Conservation (phyloP, 2,329 filamentous ascomycete species). For the Xylaria sp. region DNA sequence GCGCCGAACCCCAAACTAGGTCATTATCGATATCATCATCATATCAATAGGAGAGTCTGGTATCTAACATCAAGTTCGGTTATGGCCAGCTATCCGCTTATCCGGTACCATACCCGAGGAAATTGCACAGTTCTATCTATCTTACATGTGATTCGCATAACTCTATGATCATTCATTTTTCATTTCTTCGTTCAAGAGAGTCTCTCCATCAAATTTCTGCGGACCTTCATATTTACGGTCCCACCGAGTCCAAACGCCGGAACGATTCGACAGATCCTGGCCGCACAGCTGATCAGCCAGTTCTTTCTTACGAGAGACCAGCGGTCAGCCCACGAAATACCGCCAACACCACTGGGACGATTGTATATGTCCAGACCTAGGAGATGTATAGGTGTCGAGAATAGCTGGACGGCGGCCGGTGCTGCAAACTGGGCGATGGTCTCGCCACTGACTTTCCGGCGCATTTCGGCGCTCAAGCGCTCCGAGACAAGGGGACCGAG, state of each 20-base stretch:
- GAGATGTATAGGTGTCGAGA: conserved; percentile 84
- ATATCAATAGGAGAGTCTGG: conserved; percentile 12
- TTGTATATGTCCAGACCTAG: conserved; percentile 89
- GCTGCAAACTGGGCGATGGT: conserved; percentile 79
- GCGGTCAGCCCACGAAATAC: conserved; percentile 62
- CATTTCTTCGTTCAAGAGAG: conserved; percentile 46
- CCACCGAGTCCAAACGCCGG: conserved; percentile 90
- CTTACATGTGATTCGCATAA: not conserved
- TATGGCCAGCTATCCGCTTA: conserved; percentile 1
- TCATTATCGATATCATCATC: conserved; percentile 7
- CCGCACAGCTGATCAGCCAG: conserved; percentile 75
- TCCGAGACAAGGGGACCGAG: conserved; percentile 72
- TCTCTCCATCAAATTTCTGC: conserved; percentile 69
- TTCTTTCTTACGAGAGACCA: conserved; percentile 71
- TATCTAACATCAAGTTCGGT: conserved; percentile 20
- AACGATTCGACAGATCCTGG: conserved; percentile 82
- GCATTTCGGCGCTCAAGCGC: conserved; percentile 58
- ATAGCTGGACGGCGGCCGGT: conserved; percentile 77
- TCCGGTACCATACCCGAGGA: conserved; percentile 30
- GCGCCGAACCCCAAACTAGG: not conserved
- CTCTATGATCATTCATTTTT: not conserved
- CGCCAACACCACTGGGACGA: conserved; percentile 49
- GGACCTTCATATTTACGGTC: conserved; percentile 78
- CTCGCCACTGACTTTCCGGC: conserved; percentile 56
- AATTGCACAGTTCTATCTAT: conserved; percentile 11